phyloP scores from a whole-genome alignment of 306 rosid genomes.

The Ormosia emarginata region DNA sequence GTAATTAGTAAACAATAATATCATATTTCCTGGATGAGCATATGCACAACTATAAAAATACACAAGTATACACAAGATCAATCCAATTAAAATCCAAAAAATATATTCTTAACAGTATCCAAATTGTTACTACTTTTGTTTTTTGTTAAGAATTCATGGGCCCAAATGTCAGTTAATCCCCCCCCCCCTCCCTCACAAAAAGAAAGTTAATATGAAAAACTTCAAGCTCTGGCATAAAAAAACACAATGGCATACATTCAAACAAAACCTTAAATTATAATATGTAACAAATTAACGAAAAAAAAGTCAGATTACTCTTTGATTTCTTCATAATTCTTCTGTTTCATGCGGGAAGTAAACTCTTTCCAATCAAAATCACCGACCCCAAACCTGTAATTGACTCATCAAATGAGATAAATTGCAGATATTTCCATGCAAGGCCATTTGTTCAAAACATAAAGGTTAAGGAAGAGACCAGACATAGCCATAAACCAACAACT shows the following conservation, averaged over 20 bases:
- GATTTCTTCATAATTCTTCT: slow-evolving; percentile 84
- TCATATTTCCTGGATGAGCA: neutral
- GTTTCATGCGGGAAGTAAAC: slow-evolving; percentile 82
- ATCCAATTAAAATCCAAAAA: neutral
- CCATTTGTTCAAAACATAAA: slow-evolving; percentile 11
- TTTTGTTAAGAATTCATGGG: neutral
- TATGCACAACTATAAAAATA: neutral
- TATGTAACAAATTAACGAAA: slow-evolving; percentile 31
- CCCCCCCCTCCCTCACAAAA: neutral
- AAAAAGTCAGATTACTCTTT: slow-evolving; percentile 49
- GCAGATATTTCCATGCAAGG: slow-evolving; percentile 22
- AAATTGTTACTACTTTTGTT: neutral
- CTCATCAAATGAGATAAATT: slow-evolving; percentile 28
- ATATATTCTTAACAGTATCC: neutral
- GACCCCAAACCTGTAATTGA: slow-evolving; percentile 77
- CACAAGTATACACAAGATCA: neutral
- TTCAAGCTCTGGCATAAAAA: slow-evolving; percentile 2
- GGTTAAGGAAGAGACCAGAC: neutral
- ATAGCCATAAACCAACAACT: no score
- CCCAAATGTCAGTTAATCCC: slow-evolving; percentile 2
- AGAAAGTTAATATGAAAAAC: neutral
- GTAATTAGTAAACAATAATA: neutral
- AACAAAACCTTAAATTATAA: slow-evolving; percentile 2
- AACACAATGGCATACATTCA: slow-evolving; percentile 24
- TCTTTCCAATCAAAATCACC: slow-evolving; percentile 95